Evolutionary conservation across 2,329 filamentous ascomycete species (phyloP).

Genomic region (Lasiodiplodia theobromae): DNA sequence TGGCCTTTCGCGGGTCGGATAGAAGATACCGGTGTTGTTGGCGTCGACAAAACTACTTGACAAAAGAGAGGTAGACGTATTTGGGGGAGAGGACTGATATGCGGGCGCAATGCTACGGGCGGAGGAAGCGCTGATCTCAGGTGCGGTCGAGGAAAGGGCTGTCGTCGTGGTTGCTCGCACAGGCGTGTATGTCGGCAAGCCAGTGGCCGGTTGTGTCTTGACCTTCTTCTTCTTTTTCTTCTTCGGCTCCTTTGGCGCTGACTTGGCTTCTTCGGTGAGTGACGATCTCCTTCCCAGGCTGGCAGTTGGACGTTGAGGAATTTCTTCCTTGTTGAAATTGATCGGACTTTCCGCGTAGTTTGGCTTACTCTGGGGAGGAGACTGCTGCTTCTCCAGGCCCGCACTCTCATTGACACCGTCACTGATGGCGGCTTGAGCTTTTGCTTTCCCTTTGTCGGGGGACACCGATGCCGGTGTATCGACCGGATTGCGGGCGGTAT

Average conservation of each 20-base stretch:
- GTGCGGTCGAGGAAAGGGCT: constrained; percentile 23
- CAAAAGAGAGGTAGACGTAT: constrained; percentile 14
- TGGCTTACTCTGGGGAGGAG: constrained; percentile 3
- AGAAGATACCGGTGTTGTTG: constrained; percentile 28
- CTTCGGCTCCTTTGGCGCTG: constrained; percentile 25
- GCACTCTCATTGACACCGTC: neutral
- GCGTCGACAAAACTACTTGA: constrained; percentile 26
- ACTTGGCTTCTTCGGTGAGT: constrained; percentile 25
- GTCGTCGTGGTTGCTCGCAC: constrained; percentile 14
- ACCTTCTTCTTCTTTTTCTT: constrained; percentile 29
- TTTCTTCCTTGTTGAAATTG: constrained; percentile 23
- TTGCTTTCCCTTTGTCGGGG: constrained; percentile 15
- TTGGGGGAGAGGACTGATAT: neutral
- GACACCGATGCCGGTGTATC: neutral
- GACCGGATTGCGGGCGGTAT: neutral
- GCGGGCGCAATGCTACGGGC: constrained; percentile 8
- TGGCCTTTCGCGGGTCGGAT: constrained; percentile 21
- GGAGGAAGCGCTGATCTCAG: constrained; percentile 20
- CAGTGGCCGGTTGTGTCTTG: neutral
- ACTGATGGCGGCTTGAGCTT: neutral
- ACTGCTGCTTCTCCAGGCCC: neutral
- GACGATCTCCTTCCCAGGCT: constrained; percentile 23
- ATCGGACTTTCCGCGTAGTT: constrained; percentile 18
- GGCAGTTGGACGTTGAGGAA: constrained; percentile 12
- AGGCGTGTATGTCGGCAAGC: constrained; percentile 17